Conservation (phyloP, 495 filamentous ascomycete species). For the Durotheca rogersii region DNA sequence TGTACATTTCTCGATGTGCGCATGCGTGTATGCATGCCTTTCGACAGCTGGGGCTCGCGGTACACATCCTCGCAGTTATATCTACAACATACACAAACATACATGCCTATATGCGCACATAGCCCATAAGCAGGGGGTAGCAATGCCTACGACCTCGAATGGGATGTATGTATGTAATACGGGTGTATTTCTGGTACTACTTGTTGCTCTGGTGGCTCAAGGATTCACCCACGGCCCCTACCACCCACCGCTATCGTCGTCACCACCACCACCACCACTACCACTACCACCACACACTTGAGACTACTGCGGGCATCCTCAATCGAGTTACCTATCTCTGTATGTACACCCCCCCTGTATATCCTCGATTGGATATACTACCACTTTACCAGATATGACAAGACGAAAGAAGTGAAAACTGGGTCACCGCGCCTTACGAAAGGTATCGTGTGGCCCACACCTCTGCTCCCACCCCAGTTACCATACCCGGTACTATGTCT, state of each 20-base stretch:
- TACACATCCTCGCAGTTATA: too few relatives aligned
- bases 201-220: too few relatives aligned
- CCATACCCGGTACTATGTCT: neutral
- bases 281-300: neutral
- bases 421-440: slow-evolving; percentile 26
- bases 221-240: too few relatives aligned
- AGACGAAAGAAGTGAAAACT: slow-evolving; percentile 11
- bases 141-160: too few relatives aligned
- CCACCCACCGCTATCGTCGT: neutral
- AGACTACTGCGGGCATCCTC: slow-evolving; percentile 15
- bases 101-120: too few relatives aligned
- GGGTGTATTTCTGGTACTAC: too few relatives aligned
- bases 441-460: slow-evolving; percentile 3
- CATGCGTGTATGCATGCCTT: neutral
- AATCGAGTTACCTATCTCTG: too few relatives aligned
- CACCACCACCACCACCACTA: slow-evolving; percentile 18
- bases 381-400: slow-evolving; percentile 26
- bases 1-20: too few relatives aligned
- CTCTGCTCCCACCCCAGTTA: slow-evolving; percentile 10
- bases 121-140: too few relatives aligned
- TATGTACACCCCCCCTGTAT: slow-evolving; percentile 5
- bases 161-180: slow-evolving; percentile 4
- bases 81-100: too few relatives aligned
- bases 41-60: too few relatives aligned
- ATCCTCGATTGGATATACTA: slow-evolving; percentile 30